A percentile compares a stretch with the other conserved stretches of the same genome.
phyloP scores from a whole-genome alignment of 164 flowering plant genomes.

The Buxus sempervirens region DNA sequence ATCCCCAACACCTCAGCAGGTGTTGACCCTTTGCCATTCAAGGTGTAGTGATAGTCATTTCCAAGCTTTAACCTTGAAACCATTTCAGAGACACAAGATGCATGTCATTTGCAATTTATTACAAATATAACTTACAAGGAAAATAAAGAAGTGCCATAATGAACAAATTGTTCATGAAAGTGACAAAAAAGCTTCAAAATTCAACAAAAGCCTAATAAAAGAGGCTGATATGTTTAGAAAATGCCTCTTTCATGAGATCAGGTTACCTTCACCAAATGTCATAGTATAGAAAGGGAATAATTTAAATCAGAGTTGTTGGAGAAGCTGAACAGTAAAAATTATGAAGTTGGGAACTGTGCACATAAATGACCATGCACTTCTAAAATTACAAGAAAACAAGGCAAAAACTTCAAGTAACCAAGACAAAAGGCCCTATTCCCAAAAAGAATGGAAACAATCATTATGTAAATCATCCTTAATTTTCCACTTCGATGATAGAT shows the following conservation, averaged over 20 bases:
- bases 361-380: no score
- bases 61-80: constrained; percentile 71
- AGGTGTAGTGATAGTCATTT: constrained; percentile 45
- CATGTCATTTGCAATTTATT: no score
- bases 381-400: not conserved
- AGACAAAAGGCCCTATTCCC: not conserved
- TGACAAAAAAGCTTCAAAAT: not conserved
- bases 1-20: constrained; percentile 66
- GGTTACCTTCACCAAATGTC: not conserved
- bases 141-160: no score
- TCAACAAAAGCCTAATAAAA: not conserved
- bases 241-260: not conserved
- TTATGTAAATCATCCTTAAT: not conserved
- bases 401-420: not conserved
- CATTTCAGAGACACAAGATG: constrained; percentile 1
- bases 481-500: not conserved
- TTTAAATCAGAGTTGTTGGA: not conserved
- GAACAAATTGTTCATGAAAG: not conserved
- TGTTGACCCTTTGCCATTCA: constrained; percentile 62
- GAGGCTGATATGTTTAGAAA: not conserved
- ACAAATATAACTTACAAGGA: no score
- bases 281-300: not conserved
- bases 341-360: no score
- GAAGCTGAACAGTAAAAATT: not conserved
- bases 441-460: not conserved